Evolutionary conservation across 768 basidiomycete genomes (phyloP).

Genomic region (Gymnopilus junonius): DNA sequence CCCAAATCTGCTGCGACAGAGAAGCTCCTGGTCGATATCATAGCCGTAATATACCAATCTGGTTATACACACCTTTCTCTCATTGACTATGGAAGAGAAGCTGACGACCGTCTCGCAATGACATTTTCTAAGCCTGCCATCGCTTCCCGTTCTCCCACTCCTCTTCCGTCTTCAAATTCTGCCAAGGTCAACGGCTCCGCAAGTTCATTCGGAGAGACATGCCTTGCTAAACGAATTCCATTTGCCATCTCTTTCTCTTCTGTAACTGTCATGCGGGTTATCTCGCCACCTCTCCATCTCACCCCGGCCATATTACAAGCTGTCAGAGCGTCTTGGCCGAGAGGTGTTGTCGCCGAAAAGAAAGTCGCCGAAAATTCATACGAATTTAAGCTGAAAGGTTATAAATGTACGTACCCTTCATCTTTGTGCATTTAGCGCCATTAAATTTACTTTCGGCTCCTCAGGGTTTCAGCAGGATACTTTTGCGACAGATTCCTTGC

Average conservation of each 20-base stretch:
- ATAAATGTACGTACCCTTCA: slow-evolving; percentile 59
- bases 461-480: slow-evolving; percentile 81
- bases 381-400: slow-evolving; percentile 84
- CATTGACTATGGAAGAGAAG: slow-evolving; percentile 79
- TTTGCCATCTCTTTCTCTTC: slow-evolving; percentile 80
- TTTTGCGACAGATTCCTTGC: slow-evolving; percentile 73
- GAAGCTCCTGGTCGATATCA: slow-evolving; percentile 69
- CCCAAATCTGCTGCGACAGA: slow-evolving; percentile 70
- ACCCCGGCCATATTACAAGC: slow-evolving; percentile 85
- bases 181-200: slow-evolving; percentile 18
- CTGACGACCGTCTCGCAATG: slow-evolving; percentile 72
- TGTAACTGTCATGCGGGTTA: slow-evolving; percentile 69
- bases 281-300: slow-evolving; percentile 73
- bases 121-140: slow-evolving; percentile 62
- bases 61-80: slow-evolving; percentile 69
- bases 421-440: background rate
- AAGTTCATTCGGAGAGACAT: slow-evolving; percentile 32
- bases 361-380: slow-evolving; percentile 73
- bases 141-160: slow-evolving; percentile 34
- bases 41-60: slow-evolving; percentile 63
- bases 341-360: slow-evolving; percentile 79
- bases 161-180: slow-evolving; percentile 39
- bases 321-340: slow-evolving; percentile 77
- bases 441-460: background rate
- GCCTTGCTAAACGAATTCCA: slow-evolving; percentile 44